phyloP scores from a whole-genome alignment of 2,329 filamentous ascomycete species.

The Clarireedia monteithiana region DNA sequence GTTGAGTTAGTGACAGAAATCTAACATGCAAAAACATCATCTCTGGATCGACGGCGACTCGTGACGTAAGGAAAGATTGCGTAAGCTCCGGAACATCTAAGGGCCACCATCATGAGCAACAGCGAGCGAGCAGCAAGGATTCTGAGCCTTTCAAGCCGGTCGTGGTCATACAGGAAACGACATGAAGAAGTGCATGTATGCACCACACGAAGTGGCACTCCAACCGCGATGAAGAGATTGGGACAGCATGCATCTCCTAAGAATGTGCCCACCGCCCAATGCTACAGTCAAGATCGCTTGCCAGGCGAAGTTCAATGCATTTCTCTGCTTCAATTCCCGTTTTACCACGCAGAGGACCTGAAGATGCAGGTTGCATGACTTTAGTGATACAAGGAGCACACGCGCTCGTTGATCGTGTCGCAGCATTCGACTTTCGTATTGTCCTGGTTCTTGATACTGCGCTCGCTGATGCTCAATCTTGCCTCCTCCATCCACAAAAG shows the following conservation, averaged over 20 bases:
- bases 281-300: too few relatives aligned
- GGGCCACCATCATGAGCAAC: constrained; percentile 19
- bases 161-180: neutral
- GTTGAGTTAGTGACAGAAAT: constrained; percentile 57
- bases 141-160: constrained; percentile 30
- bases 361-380: neutral
- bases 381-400: neutral
- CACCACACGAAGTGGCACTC: too few relatives aligned
- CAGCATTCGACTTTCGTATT: constrained; percentile 27
- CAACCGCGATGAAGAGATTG: too few relatives aligned
- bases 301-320: too few relatives aligned
- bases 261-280: too few relatives aligned
- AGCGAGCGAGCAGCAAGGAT: constrained; percentile 52
- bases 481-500: neutral
- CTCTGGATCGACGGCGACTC: constrained; percentile 25
- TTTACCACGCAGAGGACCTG: too few relatives aligned
- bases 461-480: constrained; percentile 40
- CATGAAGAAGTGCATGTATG: neutral
- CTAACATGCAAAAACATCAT: constrained; percentile 27
- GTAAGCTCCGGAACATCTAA: neutral
- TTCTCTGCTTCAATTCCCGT: too few relatives aligned
- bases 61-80: constrained; percentile 23
- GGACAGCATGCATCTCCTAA: too few relatives aligned
- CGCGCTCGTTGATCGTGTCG: neutral
- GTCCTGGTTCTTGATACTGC: constrained; percentile 37